Percentiles rank a stretch among this genome's conserved stretches.
Conservation (phyloP, 2,329 filamentous ascomycete species). For the Aspergillus proliferans region DNA sequence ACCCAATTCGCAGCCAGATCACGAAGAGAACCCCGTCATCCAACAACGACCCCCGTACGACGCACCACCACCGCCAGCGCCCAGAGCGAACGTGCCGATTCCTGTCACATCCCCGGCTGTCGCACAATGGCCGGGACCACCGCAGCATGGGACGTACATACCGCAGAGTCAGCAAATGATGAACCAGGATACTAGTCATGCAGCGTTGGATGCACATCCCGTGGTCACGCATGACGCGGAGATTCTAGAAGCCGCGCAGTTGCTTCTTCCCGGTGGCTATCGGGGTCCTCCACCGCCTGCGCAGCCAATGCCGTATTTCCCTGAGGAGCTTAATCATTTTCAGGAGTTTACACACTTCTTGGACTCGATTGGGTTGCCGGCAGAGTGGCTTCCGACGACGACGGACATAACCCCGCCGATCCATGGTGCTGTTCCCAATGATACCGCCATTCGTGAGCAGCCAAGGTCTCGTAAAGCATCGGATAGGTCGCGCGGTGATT, state of each 20-base stretch:
- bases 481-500: conserved; percentile 24
- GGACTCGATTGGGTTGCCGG: conserved; percentile 29
- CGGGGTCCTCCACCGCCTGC: conserved; percentile 16
- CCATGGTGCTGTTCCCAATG: conserved; percentile 17
- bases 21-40: conserved; percentile 6
- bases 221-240: conserved; percentile 26
- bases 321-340: conserved; percentile 29
- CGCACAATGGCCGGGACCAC: conserved; percentile 21
- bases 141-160: conserved; percentile 21
- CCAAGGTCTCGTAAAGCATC: conserved; percentile 11
- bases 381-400: conserved; percentile 27
- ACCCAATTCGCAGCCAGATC: conserved; percentile 23
- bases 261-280: conserved; percentile 27
- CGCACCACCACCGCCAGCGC: conserved; percentile 7
- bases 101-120: conserved; percentile 13
- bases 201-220: conserved; percentile 13
- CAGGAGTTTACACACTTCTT: conserved; percentile 33
- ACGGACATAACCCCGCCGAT: conserved; percentile 18
- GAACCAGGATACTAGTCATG: conserved; percentile 8
- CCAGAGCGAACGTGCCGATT: conserved; percentile 17
- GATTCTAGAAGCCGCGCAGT: conserved; percentile 34
- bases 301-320: conserved; percentile 23
- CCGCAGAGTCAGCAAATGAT: conserved; percentile 18
- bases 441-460: conserved; percentile 20
- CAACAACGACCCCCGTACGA: conserved; percentile 11